Base-by-base conservation (phyloP, 768 basidiomycete species). In the Leccinum broughii region DNA sequence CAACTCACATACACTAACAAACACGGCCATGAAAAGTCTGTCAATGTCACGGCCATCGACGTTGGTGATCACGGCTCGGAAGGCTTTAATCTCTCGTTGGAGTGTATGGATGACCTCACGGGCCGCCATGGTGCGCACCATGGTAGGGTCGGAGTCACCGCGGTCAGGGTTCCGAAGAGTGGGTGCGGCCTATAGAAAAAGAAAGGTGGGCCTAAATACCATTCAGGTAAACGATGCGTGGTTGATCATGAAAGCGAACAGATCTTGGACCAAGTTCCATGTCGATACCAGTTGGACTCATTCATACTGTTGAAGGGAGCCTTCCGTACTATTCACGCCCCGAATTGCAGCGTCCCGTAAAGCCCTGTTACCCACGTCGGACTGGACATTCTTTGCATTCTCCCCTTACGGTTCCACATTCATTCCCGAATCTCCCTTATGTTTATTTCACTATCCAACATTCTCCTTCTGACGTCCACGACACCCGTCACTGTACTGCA, bases 1-100 rank as follows among this genome's bases (percentile, higher is more conserved):
- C 57, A 77, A 60, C 67, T 88, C 62, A 79, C 81, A 6, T 87
- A 79, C 71, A 76, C 76, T 35, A 4, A 60, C 56, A 26, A 55
- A 4, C 51, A 60, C 3, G 76, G 76, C 5, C 65, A 58, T 1
- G 65, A 64, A 28, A 77, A 60, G 57, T 79, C 67, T 54, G 75
- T 86, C 70, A 79, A 77, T 48, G 68, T 87, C 11, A 70, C 82
- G 1, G 86, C 81, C 3, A 74, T 89, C 26, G 85, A 88, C 65
- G 73, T 77, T 50, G 76, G 83, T 4, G 61, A 62, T 15, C 28
- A 24, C 10, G 13, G 11, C 15, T 2, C 3, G 22, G 63, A 67
- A 1, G 76, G 74, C 3, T 83, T 80, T 65, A 78, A 75, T 10
- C 39, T 63, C 64, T 75, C 78, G 17, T n/a, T 66, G 52, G 61